Percentiles rank a stretch among this genome's conserved stretches.
These are phyloP conservation scores for Chloris gayana DNA, from an alignment of 176 grass and related monocot genomes.

Conservation along the genomic window DNA sequence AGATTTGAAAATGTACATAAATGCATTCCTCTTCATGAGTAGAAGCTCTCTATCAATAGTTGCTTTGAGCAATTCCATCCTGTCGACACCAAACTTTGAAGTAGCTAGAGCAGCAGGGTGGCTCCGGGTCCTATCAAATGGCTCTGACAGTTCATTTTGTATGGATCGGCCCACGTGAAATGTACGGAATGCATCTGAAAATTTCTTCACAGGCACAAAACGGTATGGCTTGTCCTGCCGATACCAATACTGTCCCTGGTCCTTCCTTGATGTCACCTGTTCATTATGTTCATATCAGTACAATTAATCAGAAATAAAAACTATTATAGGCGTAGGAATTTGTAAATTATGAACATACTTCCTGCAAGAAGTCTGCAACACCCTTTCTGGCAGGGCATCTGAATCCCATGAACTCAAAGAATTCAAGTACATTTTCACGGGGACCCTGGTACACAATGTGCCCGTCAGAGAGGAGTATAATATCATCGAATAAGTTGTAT, in stretches of 20 bases:
- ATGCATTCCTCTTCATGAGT: constrained; percentile 94
- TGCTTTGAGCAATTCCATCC: constrained; percentile 70
- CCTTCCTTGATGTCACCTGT: constrained; percentile 95
- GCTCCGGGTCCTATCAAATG: constrained; percentile 76
- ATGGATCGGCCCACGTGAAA: constrained; percentile 72
- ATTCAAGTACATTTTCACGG: constrained; percentile 76
- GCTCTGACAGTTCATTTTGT: constrained; percentile 56
- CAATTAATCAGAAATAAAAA: constrained; percentile 19
- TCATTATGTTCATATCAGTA: constrained; percentile 39
- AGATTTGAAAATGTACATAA: constrained; percentile 91
- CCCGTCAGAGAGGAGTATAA: constrained; percentile 88
- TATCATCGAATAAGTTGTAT: constrained; percentile 92
- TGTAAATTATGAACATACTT: constrained; percentile 56
- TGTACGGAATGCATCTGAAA: constrained; percentile 70
- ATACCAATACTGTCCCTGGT: constrained; percentile 88
- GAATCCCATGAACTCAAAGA: constrained; percentile 89
- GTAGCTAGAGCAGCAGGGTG: constrained; percentile 82
- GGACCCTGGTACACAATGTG: constrained; percentile 89
- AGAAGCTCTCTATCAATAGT: constrained; percentile 85
- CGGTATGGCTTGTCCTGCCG: constrained; percentile 56
- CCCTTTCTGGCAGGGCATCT: constrained; percentile 86
- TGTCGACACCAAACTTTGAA: constrained; percentile 70
- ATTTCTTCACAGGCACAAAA: constrained; percentile 81
- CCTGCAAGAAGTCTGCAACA: constrained; percentile 91
- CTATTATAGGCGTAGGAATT: neutral